These are phyloP conservation scores for Cyberlindnera nakhonratchasimensis DNA, from an alignment of 805 yeast species.

Conservation along the genomic window DNA sequence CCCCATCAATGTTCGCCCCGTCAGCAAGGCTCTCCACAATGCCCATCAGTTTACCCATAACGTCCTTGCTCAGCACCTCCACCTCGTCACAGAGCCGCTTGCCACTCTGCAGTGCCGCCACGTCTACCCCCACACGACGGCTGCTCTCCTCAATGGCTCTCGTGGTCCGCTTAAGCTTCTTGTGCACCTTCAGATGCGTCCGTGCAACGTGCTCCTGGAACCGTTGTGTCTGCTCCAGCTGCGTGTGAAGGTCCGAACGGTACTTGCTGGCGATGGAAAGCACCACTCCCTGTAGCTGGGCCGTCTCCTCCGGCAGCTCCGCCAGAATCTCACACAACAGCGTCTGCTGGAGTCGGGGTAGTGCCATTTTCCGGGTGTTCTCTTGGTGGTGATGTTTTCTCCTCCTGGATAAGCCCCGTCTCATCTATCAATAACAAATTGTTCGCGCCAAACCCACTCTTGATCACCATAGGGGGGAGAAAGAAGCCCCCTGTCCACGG, in stretches of 20 bases:
- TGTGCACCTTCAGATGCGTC: conserved; percentile 12
- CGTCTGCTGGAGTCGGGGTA: conserved; percentile 12
- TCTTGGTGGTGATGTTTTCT: background rate
- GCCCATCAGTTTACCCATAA: conserved; percentile 14
- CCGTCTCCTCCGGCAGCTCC: conserved; percentile 15
- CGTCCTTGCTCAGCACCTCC: conserved; percentile 9
- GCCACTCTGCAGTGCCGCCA: background rate
- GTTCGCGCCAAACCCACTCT: too few relatives aligned
- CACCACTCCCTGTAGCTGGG: conserved; percentile 7
- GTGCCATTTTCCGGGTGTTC: background rate
- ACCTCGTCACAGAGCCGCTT: conserved; percentile 8
- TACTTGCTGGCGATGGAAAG: conserved; percentile 5
- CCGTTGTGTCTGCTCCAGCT: conserved; percentile 7
- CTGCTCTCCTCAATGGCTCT: conserved; percentile 8
- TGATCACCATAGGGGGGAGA: too few relatives aligned
- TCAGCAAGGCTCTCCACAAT: conserved; percentile 5
- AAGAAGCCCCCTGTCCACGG: too few relatives aligned
- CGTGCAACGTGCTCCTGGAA: conserved; percentile 12
- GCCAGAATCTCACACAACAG: conserved; percentile 12
- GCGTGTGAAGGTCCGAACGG: conserved; percentile 14
- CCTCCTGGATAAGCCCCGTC: background rate
- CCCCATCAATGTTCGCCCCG: conserved; percentile 11
- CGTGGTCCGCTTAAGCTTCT: conserved; percentile 8
- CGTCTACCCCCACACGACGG: background rate
- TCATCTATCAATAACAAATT: background rate